Evolutionary conservation across 352 stramenopile genomes (phyloP).

Genomic region (Globisporangium radiosum): DNA sequence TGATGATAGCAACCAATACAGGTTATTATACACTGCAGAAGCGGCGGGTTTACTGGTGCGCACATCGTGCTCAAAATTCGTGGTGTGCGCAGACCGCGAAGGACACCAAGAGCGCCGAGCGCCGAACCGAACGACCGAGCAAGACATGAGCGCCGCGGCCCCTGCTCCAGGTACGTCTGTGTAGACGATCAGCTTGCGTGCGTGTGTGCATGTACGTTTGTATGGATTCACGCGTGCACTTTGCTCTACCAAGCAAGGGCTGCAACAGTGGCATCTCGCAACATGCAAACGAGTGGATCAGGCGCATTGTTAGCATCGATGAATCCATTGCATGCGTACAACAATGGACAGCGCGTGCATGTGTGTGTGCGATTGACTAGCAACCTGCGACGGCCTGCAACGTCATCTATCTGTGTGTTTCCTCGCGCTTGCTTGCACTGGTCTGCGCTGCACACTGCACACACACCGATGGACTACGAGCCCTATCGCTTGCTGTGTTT

Average conservation of each 20-base stretch:
- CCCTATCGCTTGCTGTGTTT: no score
- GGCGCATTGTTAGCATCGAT: neutral
- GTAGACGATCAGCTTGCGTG: neutral
- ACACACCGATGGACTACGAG: no score
- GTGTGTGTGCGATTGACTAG: neutral
- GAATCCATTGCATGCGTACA: neutral
- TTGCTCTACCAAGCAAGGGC: neutral
- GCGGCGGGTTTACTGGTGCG: neutral
- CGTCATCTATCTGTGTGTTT: neutral
- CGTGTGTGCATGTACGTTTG: neutral
- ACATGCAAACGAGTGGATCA: no score
- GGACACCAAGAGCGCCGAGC: neutral
- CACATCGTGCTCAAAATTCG: constrained; percentile 9
- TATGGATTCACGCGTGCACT: neutral
- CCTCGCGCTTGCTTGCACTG: no score
- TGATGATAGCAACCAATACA: no score
- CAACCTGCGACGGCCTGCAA: neutral
- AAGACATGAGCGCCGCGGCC: constrained; percentile 13
- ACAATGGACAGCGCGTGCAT: neutral
- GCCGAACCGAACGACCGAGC: constrained; percentile 2
- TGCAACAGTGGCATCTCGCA: no score
- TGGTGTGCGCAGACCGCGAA: constrained; percentile 12
- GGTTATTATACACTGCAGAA: no score
- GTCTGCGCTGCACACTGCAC: no score
- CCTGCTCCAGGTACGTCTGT: constrained; percentile 7